Percentiles rank a stretch among this genome's conserved stretches.
Conservation (phyloP, 306 rosid genomes). For the Citrullus amarus region DNA sequence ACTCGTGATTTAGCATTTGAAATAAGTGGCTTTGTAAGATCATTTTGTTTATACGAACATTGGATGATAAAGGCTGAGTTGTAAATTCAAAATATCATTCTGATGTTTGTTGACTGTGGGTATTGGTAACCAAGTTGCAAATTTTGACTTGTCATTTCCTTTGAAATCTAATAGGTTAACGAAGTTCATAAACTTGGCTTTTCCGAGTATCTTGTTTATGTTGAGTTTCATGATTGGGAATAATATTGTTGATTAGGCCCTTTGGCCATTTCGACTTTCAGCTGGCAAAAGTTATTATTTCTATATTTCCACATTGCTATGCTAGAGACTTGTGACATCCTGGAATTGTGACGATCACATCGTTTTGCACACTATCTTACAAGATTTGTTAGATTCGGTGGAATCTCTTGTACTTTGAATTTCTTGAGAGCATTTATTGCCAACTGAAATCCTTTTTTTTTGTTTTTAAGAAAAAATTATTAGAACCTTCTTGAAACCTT, state of each 20-base stretch:
- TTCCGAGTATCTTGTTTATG: not conserved
- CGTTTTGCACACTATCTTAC: not conserved
- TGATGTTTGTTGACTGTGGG: no score
- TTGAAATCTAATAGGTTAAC: not conserved
- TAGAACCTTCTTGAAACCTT: not conserved
- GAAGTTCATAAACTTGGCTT: not conserved
- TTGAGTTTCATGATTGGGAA: not conserved
- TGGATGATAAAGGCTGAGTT: no score
- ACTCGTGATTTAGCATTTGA: no score
- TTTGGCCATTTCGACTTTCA: not conserved
- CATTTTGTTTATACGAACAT: no score
- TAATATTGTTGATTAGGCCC: not conserved
- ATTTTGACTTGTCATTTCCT: no score
- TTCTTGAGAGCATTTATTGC: slow-evolving; percentile 4
- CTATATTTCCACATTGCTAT: not conserved
- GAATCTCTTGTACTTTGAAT: not conserved
- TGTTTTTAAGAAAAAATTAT: not conserved
- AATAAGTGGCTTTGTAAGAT: no score
- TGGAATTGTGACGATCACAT: not conserved
- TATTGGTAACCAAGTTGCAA: no score
- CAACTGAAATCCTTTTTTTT: not conserved
- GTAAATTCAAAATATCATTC: no score
- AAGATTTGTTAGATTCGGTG: slow-evolving; percentile 9
- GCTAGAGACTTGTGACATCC: not conserved
- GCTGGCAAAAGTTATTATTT: not conserved